Evolutionary conservation across 768 basidiomycete genomes (phyloP), one percentile per base, ranked within the genome.

Genomic region (Nidularia sp.): DNA sequence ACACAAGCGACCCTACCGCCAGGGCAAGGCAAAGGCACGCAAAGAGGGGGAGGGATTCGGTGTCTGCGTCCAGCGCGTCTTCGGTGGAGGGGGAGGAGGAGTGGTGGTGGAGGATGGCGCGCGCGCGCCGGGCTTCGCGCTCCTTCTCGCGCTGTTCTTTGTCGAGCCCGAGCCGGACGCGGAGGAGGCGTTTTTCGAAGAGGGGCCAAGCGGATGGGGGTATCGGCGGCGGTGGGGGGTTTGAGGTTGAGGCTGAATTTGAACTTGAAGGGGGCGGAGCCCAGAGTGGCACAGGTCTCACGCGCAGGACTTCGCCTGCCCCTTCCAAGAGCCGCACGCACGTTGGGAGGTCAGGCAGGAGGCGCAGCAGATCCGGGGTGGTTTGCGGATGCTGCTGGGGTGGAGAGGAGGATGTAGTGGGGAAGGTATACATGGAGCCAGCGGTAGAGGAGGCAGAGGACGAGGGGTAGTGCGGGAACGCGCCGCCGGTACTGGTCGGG

Each of bases 311-410:
- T 4, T 60, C 55, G 6, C 57, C 59, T 6, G 66, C 71, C 7
- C 45, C 47, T 6, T 58, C 50, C 12, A 75, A 53, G 25, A 70
- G 61, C 3, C 56, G 60, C 49, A 56, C 59, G 51, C 70, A 66
- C 2, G 52, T 57, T 44, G 52, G 34, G 2, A 65, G 35, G 7
- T 63, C 49, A 6, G 76, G 74, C 7, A 78, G 67, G 35, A 67
- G 59, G 62, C 0, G 67, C 59, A 2, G 74, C 70, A 4, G 69
- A 55, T 31, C 48, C 50, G 48, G 35, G 43, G 41, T 39, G 42
- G 33, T 33, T 53, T 45, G 44, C 12, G 44, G 44, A 39, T 4
- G 47, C 6, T 31, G 15, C 42, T 9, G 48, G 32, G 1, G 46
- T 49, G 45, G 47, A 29, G 44, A 45, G 44, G n/a, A 4, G 3